Evolutionary conservation across 2,329 filamentous ascomycete genomes (phyloP), one percentile per base, ranked within the genome.

Genomic region (Arachnopeziza araneosa): DNA sequence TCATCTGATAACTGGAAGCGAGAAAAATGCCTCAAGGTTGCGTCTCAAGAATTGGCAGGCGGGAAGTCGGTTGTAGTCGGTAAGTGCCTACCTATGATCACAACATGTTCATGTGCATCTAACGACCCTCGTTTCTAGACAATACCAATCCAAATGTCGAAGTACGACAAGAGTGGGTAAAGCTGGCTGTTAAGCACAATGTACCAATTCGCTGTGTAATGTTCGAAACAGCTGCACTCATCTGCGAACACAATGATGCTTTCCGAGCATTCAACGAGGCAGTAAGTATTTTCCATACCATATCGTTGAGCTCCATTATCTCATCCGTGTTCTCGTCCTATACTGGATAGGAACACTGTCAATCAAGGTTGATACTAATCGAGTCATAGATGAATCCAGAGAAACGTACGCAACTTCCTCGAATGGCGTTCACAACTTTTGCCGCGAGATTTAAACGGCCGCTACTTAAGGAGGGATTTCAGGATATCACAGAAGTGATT

Each of bases 91-190:
- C 17, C 36, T 19, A 44, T 44, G 30, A 54, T 50, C 17, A 55
- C 24, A 19, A 26, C 24, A n/a, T 24, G 17, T 26, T 32, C 21
- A 14, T 9, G 3, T 9, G 4, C 6, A 44, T 56, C 44, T 56
- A 49, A 50, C 49, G 3, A 19, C 19, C 14, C 8, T 23, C 19
- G 51, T 55, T 23, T 55, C 55, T 51, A 95, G 95, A 99, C 75
- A 98, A 96, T 73, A 98, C 95, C n/a, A 99, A 99, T 72, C 85
- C 93, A 30, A 89, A 96, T 75, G 73, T 80, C 12, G 88, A 90
- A 56, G 91, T 88, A 24, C 83, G 95, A 65, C 81, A 82, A n/a
- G 77, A 89, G 62, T 98, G 93, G 93, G 75, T 91, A 32, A 78
- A 83, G 24, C 75, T 98, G 30, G 92, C 92, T 21, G 82, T 80